These are phyloP conservation scores for Penicillium brasilianum DNA, from an alignment of 2,329 filamentous ascomycete genomes.

Conservation along the genomic window DNA sequence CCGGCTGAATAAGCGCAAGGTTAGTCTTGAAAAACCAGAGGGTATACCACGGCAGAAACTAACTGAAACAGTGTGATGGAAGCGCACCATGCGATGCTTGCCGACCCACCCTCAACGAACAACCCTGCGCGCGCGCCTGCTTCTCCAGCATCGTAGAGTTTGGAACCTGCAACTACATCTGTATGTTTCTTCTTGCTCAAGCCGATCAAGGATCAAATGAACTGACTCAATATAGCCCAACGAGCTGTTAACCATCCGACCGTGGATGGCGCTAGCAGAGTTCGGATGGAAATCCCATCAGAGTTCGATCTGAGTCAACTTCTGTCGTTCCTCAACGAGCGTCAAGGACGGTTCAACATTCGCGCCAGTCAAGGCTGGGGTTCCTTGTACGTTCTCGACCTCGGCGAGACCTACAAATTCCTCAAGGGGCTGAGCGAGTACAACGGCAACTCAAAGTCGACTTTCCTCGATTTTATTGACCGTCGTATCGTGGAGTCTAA, in stretches of 20 bases:
- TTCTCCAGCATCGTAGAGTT: conserved; percentile 52
- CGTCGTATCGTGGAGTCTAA: conserved; percentile 51
- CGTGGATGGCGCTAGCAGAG: conserved; percentile 39
- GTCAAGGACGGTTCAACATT: conserved; percentile 51
- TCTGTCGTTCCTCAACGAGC: conserved; percentile 43
- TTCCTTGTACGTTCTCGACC: conserved; percentile 49
- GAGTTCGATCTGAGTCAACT: conserved; percentile 48
- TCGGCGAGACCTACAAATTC: conserved; percentile 49
- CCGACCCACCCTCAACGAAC: conserved; percentile 48
- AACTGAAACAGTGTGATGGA: conserved; percentile 46
- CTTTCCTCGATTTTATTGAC: conserved; percentile 52
- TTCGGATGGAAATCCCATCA: conserved; percentile 48
- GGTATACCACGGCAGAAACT: conserved; percentile 10
- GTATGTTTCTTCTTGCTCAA: conserved; percentile 34
- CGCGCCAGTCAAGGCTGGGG: conserved; percentile 50
- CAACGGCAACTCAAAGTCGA: conserved; percentile 45
- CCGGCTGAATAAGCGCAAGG: conserved; percentile 51
- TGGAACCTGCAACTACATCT: conserved; percentile 54
- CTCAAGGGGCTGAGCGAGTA: conserved; percentile 45
- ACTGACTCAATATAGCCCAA: conserved; percentile 44
- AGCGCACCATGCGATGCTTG: conserved; percentile 50
- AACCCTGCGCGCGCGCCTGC: conserved; percentile 51
- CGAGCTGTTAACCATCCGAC: conserved; percentile 51
- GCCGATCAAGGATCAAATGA: background rate
- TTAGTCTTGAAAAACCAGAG: conserved; percentile 25